Evolutionary conservation across 495 filamentous ascomycete species (phyloP), one percentile per base, ranked within the genome.

Genomic region (Daldinia concentrica): DNA sequence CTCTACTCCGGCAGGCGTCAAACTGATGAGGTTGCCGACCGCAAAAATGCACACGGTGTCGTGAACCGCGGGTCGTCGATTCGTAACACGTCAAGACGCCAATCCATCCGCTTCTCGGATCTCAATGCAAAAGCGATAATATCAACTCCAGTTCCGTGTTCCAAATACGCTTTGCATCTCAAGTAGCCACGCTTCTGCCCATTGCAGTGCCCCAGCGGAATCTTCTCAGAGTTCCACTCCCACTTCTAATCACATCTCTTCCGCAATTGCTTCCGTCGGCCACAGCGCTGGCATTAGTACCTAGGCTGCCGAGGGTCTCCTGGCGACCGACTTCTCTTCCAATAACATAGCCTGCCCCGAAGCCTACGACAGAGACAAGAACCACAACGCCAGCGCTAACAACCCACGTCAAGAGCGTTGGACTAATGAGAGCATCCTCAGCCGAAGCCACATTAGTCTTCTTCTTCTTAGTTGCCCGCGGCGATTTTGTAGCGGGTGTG

Each of bases 381-480:
- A 99, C 92, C 6, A 99, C 92, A 4, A 97, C 94, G 0, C 95
- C 95, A 0, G 95, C 95, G 43, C 90, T 92, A 39, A 98, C 87
- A 3, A 96, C 91, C 92, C 96, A 97, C 0, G 94, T 97, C 77
- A 98, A 84, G 7, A 97, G 79, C 0, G 93, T 94, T 0, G 93
- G 93, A 61, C 83, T 85, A 64, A 91, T 81, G 27, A 85, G 48
- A 11, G 77, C 55, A 15, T 82, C 78, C 22, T 81, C 80, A 2
- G 43, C 68, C 17, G 71, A 51, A 19, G 66, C 76, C 15, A 69
- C 43, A 22, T 60, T 65, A 61, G 81, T 74, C 36, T 81, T 81
- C 76, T 86, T 87, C 82, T 90, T 91, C 77, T 87, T 91, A 5
- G 78, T 74, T 9, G 82, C 81, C 14, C 83, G 78, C 30, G 77